Base-by-base conservation (phyloP, 106 monocot genomes). In the Gastrodia elata region DNA sequence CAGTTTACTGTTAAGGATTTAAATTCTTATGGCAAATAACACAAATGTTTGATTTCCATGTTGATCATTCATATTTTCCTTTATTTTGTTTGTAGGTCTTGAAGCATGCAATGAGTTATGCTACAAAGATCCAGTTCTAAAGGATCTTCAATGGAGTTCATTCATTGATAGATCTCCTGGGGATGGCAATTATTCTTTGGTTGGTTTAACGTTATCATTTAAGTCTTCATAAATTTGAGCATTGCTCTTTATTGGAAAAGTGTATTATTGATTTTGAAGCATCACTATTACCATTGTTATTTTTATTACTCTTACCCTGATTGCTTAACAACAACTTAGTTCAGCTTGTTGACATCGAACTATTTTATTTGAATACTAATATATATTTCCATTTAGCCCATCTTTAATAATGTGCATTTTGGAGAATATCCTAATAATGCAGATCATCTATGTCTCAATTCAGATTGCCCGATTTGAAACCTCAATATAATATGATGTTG, bases 101-200 rank as follows among this genome's bases (percentile, higher is more conserved):
- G 86, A 67, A 81, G 86, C 90, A 68, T 97, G 96, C 72, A 82
- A 90, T 58, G 90, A 86, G 72, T 84, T 97, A 83, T 97, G 96
- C 78, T 97, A 90, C 70, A 97, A 97, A 79, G 96, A 97, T 80
- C 96, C 96, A 27, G 96, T 97, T 67, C 80, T 97, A 57, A 92
- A 97, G 82, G 92, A 97, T 38, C 88, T 68, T 8, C 78, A 90
- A 34, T 97, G 96, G 96, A 86, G 82, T 78, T 78, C 92, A 27
- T 97, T 88, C 71, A 90, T 97, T 68, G 96, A 97, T 77, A 83
- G 96, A 58, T 97, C 96, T 84, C 96, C 96, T 36, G 96, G 96
- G 25, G 79, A 88, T 70, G 84, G 90, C 74, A 84, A 74, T 65
- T 92, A 90, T 74, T 97, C 96, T 69, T 72, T 92, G 87, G 96